Evolutionary conservation across 192 early-diverging fungal species (phyloP).

Genomic region (Obelidium mucronatum): DNA sequence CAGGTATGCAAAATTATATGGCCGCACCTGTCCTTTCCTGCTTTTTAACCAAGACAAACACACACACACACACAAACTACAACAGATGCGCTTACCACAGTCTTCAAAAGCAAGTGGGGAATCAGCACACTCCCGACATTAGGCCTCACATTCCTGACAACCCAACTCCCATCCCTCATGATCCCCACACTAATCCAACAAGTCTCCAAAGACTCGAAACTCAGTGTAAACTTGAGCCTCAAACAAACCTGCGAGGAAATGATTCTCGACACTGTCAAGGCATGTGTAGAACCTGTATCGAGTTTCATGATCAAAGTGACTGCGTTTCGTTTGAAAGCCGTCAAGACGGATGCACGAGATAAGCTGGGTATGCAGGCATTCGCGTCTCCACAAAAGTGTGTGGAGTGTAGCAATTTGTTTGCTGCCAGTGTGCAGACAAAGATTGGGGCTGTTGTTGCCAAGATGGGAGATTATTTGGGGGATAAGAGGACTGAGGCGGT

Average conservation of each 20-base stretch:
- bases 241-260: conserved; percentile 80
- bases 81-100: conserved; percentile 39
- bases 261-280: conserved; percentile 72
- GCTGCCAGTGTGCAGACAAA: conserved; percentile 56
- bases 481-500: conserved; percentile 80
- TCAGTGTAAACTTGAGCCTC: conserved; percentile 66
- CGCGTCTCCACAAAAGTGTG: conserved; percentile 34
- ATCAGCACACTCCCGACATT: conserved; percentile 34
- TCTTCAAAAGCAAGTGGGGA: conserved; percentile 43
- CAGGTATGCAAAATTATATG: conserved; percentile 56
- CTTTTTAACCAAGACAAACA: too few relatives aligned
- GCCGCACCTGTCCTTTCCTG: neutral
- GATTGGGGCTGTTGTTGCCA: conserved; percentile 60
- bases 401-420: conserved; percentile 57
- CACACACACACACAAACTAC: neutral
- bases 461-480: conserved; percentile 75
- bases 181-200: conserved; percentile 57
- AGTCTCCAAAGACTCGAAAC: conserved; percentile 34
- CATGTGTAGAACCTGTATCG: conserved; percentile 67
- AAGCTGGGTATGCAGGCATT: conserved; percentile 30
- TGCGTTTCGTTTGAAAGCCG: conserved; percentile 58
- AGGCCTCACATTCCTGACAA: conserved; percentile 40
- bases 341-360: neutral
- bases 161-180: conserved; percentile 45
- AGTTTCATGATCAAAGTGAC: conserved; percentile 75